Evolutionary conservation across 345 rosid species (phyloP), one percentile per base, ranked within the genome.

Genomic region (Zanthoxylum bungeanum): DNA sequence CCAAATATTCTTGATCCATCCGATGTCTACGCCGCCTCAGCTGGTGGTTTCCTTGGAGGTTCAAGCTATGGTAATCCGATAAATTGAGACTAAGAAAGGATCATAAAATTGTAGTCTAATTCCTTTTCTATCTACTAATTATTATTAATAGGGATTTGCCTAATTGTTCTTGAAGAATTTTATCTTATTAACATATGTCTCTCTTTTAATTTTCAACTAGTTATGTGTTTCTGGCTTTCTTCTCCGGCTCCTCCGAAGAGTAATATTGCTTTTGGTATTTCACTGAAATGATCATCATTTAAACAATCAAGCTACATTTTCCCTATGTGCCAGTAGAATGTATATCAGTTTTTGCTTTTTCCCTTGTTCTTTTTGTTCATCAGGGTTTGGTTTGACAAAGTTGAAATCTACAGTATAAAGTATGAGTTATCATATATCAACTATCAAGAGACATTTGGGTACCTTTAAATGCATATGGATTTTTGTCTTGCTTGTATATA

Each of bases 31-130:
- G 92, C 85, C 31, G 92, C 83, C 16, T 79, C 85, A n/a, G 50
- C 82, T 0, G 88, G 84, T 28, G 88, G 90, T 28, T 80, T 89
- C 8, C 87, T 85, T 9, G 96, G 83, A 44, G 93, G 85, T 71
- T 76, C 92, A 46, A 70, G 71, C 69, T 95, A 86, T 74, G 88
- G 88, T 84, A 87, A 89, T 85, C 88, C 81, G 70, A 78, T 85
- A 27, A 87, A 84, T 70, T 88, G 76, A 82, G 68, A 47, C 59
- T 25, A n/a, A 14, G 50, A 74, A 22, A 28, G 63, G 6, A 44
- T 44, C 49, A 58, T 68, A 27, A 7, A 61, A 34, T 65, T 39
- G 17, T 64, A 58, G 56, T 39, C 63, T 34, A 76, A 64, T 62
- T 66, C 64, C 61, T 75, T 42, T 30, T 49, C 67, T 28, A 53